phyloP scores from a whole-genome alignment of 768 basidiomycete genomes.

The Sarcodon sp. region DNA sequence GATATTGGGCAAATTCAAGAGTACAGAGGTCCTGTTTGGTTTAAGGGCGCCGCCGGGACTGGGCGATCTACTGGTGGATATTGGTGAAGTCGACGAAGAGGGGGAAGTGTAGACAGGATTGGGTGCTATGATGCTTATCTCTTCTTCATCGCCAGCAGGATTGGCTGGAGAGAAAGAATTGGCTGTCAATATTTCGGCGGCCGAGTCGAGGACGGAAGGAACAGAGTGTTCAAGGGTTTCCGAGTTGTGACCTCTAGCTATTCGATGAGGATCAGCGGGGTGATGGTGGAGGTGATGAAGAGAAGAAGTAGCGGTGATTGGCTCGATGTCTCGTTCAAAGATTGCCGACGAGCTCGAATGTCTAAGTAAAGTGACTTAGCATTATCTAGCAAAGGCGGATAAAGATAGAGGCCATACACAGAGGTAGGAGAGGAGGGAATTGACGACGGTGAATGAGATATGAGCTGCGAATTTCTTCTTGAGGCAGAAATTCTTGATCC shows the following conservation, averaged over 20 bases:
- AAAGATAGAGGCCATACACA: slow-evolving; percentile 33
- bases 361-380: slow-evolving; percentile 11
- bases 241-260: slow-evolving; percentile 56
- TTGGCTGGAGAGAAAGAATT: background rate
- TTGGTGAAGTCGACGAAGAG: slow-evolving; percentile 8
- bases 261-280: slow-evolving; percentile 54
- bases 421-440: slow-evolving; percentile 75
- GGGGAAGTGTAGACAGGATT: slow-evolving; percentile 18
- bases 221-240: slow-evolving; percentile 71
- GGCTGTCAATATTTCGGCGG: slow-evolving; percentile 49
- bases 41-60: slow-evolving; percentile 8
- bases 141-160: slow-evolving; percentile 30
- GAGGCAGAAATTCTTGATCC: background rate
- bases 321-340: slow-evolving; percentile 87
- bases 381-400: slow-evolving; percentile 2
- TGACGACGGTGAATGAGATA: slow-evolving; percentile 48
- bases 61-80: slow-evolving; percentile 10
- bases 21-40: slow-evolving; percentile 26
- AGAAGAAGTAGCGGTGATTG: slow-evolving; percentile 28
- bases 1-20: slow-evolving; percentile 34
- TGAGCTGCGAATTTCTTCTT: background rate
- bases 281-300: slow-evolving; percentile 17
- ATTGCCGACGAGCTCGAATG: slow-evolving; percentile 83
- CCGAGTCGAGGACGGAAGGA: slow-evolving; percentile 77
- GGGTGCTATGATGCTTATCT: slow-evolving; percentile 55